Evolutionary conservation across 768 basidiomycete species (phyloP), one percentile per base, ranked within the genome.

Genomic region (Exidia glandulosa): DNA sequence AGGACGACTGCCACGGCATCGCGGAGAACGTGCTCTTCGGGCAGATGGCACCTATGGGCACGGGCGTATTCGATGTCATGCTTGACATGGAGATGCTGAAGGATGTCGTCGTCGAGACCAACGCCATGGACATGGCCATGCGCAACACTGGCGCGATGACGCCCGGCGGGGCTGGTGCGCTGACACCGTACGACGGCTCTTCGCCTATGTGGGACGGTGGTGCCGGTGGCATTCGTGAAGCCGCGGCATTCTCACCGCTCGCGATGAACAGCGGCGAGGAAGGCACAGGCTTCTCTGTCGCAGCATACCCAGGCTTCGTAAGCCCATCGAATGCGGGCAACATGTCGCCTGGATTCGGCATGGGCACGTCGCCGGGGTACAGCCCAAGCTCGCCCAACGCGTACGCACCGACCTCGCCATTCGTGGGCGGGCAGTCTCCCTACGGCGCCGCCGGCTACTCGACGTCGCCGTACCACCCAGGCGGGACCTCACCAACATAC

Each of bases 1-100:
- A 93, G 72, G 96, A 99, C 64, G 95, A 98, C 66, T 99, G 96
- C 70, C 91, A 91, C 58, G 96, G 95, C 48, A 85, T 99, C 32
- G 96, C 96, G n/a, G 95, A 98, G 78, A 98, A 97, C 67, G 93
- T 99, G 45, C 85, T 99, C 81, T 92, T 99, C 66, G 96, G 96
- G 19, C 96, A 98, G 75, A 89, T 98, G 83, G 94, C 95, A n/a
- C 94, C 94, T 0, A 97, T 99, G 94, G 96, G 96, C 57, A 97
- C 96, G 0, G 96, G 96, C 14, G 82, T 91, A 7, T 97, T 95
- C 68, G 95, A 98, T 56, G 90, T 99, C 56, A 87, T 92, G 0
- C 81, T 99, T 56, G 96, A 99, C 71, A 90, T 97, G 67, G 90
- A 94, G 65, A 95, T 98, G 93, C 78, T 99, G 67, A 96, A 96